Evolutionary conservation across 345 rosid genomes (phyloP).

Genomic region (Moricandia arvensis): DNA sequence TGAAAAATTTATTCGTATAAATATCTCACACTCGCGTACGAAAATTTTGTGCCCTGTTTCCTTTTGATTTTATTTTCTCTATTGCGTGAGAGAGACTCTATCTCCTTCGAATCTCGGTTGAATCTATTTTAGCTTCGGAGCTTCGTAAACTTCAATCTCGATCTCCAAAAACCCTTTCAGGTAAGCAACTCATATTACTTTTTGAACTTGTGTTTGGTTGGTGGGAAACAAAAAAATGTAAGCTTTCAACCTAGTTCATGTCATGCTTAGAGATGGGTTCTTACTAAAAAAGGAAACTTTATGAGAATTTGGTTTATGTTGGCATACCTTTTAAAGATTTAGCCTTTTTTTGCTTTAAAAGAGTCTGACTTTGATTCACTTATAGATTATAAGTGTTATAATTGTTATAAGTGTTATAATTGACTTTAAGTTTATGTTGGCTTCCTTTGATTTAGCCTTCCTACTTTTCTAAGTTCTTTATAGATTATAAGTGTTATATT

Average conservation of each 20-base stretch:
- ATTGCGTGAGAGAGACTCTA: neutral
- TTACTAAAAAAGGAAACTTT: neutral
- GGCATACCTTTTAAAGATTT: neutral
- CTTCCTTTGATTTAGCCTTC: neutral
- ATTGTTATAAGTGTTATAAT: neutral
- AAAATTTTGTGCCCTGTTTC: neutral
- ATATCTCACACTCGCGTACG: constrained; percentile 14
- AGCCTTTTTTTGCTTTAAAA: neutral
- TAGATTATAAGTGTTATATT: neutral
- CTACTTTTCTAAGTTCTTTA: neutral
- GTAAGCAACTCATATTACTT: neutral
- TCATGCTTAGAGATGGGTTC: neutral
- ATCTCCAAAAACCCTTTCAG: neutral
- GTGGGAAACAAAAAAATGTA: neutral
- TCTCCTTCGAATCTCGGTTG: neutral
- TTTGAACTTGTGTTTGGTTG: neutral
- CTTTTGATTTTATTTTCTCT: neutral
- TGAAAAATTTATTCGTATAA: constrained; percentile 18
- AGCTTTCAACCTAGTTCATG: neutral
- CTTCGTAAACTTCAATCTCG: neutral
- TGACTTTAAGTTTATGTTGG: neutral
- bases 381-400: constrained; percentile 18
- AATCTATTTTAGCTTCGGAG: neutral
- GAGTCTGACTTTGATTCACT: constrained; percentile 17
- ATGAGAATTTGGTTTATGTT: neutral